Percentiles rank a stretch among this genome's conserved stretches.
Conservation (phyloP, 163 green algal species). For the Chloromonas sp. region DNA sequence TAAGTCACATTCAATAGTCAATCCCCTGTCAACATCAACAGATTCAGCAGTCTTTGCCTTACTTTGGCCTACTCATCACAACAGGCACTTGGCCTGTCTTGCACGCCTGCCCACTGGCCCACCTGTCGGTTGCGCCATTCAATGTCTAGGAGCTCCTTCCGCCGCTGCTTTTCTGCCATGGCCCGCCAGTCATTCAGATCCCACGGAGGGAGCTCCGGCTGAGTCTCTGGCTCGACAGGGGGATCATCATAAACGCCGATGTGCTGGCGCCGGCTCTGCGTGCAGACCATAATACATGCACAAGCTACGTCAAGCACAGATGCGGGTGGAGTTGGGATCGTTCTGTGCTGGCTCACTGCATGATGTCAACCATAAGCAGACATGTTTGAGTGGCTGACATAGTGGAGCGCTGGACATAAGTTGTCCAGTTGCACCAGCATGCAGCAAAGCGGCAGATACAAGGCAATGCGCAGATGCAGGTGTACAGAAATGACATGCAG, state of each 20-base stretch:
- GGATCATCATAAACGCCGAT: neutral
- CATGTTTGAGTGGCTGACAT: neutral
- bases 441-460: no score
- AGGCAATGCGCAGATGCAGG: no score
- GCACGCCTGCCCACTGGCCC: neutral
- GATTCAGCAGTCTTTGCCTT: no score
- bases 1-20: no score
- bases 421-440: no score
- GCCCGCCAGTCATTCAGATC: neutral
- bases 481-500: no score
- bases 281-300: neutral
- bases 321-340: neutral
- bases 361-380: neutral
- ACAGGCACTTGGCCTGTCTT: neutral
- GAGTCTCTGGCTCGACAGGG: neutral
- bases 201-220: neutral
- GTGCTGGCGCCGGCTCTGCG: neutral
- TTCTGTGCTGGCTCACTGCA: neutral
- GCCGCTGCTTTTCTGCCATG: constrained; percentile 30
- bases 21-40: no score
- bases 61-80: neutral
- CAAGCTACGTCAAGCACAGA: neutral
- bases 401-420: no score
- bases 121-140: constrained; percentile 33
- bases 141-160: constrained; percentile 27